Evolutionary conservation across 164 flowering plant genomes (phyloP).

Genomic region (Sextonia rubra): DNA sequence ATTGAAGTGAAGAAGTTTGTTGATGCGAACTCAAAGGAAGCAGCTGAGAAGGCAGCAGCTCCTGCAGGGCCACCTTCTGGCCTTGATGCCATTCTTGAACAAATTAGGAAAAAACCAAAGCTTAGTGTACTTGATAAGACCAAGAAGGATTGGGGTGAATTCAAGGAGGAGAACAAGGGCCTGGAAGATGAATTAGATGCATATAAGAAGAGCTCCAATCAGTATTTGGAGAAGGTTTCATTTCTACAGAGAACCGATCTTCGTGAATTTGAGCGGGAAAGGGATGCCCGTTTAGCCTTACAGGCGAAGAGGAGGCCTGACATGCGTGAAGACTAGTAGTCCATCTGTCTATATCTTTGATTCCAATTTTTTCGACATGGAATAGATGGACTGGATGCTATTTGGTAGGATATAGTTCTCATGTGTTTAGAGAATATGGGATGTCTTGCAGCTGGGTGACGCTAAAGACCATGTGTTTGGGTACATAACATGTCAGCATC

Average conservation of each 20-base stretch:
- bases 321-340: slow-evolving; percentile 49
- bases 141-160: slow-evolving; percentile 97
- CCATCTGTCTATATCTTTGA: background rate
- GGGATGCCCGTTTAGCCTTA: slow-evolving; percentile 77
- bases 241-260: slow-evolving; percentile 82
- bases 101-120: slow-evolving; percentile 88
- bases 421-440: background rate
- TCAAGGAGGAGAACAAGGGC: slow-evolving; percentile 75
- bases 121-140: slow-evolving; percentile 96
- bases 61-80: slow-evolving; percentile 51
- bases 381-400: background rate
- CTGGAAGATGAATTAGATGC: slow-evolving; percentile 91
- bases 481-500: background rate
- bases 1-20: slow-evolving; percentile 73
- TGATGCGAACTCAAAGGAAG: slow-evolving; percentile 76
- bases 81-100: slow-evolving; percentile 87
- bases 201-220: slow-evolving; percentile 94
- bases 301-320: slow-evolving; percentile 69
- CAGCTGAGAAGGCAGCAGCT: slow-evolving; percentile 58
- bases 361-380: background rate
- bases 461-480: background rate
- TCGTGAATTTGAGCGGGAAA: slow-evolving; percentile 86
- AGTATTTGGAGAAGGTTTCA: slow-evolving; percentile 72
- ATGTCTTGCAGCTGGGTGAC: background rate
- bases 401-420: background rate